Base-by-base conservation (phyloP, 169 alveolate species). In the Cryptosporidium bovis region DNA sequence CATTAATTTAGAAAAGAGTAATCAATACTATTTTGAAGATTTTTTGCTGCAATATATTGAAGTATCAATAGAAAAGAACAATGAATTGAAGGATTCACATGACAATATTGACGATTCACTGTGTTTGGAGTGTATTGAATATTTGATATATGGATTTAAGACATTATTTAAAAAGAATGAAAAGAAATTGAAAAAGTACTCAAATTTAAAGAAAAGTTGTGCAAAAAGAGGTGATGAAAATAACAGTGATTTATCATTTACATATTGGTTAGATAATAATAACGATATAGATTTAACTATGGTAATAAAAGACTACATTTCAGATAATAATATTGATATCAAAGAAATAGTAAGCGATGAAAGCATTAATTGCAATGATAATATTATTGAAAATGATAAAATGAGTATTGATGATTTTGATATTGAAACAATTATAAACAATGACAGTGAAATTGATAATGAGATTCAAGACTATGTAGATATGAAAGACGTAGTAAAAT, bases 1-100 rank as follows among this genome's bases (percentile, higher is more conserved):
- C 18, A 46, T 48, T 20, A 51, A 55, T 67, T 27, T 48, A 27
- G 65, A 67, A 48, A 29, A 67, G 44, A 48, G 65, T 12, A 24
- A 67, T 67, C 64, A 56, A 5, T 33, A 71, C 7, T 15, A 53
- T 16, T 71, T 71, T 51, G 84, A 71, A 40, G 67, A 71, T 64
- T 71, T 53, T 40, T 27, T 71, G n/a, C 40, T 71, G 44, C 84
- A 71, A 71, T 71, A 51, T 71, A 71, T 71, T 36, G 84, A 71
- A 34, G 68, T 71, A 34, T 53, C 84, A 27, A 12, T 71, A 20
- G 84, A 71, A n/a, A 24, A 36, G 16, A 51, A 71, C 44, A 36
- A 56, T 40, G 48, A 40, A 40, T 40, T 40, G 10, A 40, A 40
- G 8, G 31, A 18, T n/a, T 24, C 68, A 24, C 18, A 55, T 10